These are phyloP conservation scores for Umbelopsis ramanniana DNA, from an alignment of 192 early-diverging fungal genomes.

Conservation along the genomic window DNA sequence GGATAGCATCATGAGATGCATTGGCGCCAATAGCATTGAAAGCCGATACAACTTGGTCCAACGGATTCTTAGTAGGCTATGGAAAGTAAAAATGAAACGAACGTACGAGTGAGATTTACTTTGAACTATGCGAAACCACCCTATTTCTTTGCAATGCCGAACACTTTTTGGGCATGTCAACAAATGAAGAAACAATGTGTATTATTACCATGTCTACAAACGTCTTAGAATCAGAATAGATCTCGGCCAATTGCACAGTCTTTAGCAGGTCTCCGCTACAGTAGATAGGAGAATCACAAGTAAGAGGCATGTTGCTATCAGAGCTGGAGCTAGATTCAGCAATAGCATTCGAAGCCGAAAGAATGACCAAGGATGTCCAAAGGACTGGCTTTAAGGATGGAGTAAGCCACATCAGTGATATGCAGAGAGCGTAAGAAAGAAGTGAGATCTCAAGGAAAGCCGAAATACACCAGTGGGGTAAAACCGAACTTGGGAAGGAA, in stretches of 20 bases:
- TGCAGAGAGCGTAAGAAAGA: neutral
- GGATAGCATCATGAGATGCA: slow-evolving; percentile 40
- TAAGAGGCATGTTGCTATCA: neutral
- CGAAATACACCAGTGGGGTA: neutral
- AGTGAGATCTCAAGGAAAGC: neutral
- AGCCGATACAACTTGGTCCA: slow-evolving; percentile 49
- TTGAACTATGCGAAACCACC: no score
- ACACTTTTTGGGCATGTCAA: no score
- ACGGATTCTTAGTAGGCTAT: slow-evolving; percentile 61
- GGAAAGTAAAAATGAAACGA: slow-evolving; percentile 5
- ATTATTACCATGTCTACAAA: slow-evolving; percentile 63
- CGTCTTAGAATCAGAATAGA: slow-evolving; percentile 73
- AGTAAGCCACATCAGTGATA: neutral
- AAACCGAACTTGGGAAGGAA: neutral
- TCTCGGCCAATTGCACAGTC: slow-evolving; percentile 61
- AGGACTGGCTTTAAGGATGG: neutral
- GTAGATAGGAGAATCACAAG: slow-evolving; percentile 70
- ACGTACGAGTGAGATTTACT: neutral
- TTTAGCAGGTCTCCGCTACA: slow-evolving; percentile 67
- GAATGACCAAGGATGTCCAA: neutral
- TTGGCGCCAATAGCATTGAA: slow-evolving; percentile 53
- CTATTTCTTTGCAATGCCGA: no score
- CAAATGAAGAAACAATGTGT: no score
- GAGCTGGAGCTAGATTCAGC: neutral
- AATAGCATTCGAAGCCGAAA: slow-evolving; percentile 1